Evolutionary conservation across 257 asterid genomes (phyloP).

Genomic region (Jacaranda copaia): DNA sequence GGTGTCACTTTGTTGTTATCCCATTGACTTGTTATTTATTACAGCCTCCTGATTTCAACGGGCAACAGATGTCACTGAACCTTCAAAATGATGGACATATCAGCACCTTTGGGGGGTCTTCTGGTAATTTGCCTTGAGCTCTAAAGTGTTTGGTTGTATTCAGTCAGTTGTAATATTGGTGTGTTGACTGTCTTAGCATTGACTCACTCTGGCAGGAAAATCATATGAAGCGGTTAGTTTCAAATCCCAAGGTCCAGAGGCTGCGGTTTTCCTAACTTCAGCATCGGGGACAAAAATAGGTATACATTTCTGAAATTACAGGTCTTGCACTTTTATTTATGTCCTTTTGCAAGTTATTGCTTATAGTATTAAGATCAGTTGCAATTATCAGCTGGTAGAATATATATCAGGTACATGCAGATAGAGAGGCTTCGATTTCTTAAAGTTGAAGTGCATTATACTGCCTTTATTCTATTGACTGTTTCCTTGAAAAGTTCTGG

Average conservation of each 20-base stretch:
- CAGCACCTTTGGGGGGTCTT: slow-evolving; percentile 56
- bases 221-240: slow-evolving; percentile 66
- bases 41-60: slow-evolving; percentile 66
- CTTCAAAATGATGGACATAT: slow-evolving; percentile 56
- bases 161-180: background rate
- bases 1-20: background rate
- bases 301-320: slow-evolving; percentile 30
- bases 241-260: slow-evolving; percentile 54
- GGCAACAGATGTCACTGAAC: slow-evolving; percentile 52
- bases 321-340: background rate
- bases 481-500: background rate
- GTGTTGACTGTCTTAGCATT: slow-evolving; percentile 5
- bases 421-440: background rate
- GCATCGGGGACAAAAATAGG: slow-evolving; percentile 63
- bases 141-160: slow-evolving; percentile 9
- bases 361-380: background rate
- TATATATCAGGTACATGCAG: background rate
- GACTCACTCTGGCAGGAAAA: slow-evolving; percentile 51
- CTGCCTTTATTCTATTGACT: background rate
- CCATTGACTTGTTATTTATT: slow-evolving; percentile 25
- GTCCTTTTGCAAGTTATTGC: background rate
- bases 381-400: background rate
- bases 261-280: slow-evolving; percentile 60
- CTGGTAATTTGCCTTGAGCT: slow-evolving; percentile 51
- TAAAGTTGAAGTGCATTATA: background rate